Conservation (phyloP, 148 eudicot genomes). For the Vaccinium macrocarpon region DNA sequence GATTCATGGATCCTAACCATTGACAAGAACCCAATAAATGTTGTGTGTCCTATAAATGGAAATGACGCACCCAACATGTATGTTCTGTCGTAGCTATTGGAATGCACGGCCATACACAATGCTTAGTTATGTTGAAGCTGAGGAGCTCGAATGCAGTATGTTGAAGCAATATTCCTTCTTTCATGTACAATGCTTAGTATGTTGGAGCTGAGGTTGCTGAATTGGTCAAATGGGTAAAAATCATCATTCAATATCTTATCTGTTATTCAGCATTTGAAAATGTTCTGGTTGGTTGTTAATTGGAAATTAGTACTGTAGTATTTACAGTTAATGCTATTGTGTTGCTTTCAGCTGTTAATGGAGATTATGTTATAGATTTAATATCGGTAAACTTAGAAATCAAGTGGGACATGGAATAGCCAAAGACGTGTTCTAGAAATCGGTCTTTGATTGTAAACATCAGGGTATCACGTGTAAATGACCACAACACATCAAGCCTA, state of each 20-base stretch:
- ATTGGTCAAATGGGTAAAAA: slow-evolving; percentile 81
- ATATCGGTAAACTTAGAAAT: neutral
- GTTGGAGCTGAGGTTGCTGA: slow-evolving; percentile 86
- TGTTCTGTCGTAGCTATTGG: no score
- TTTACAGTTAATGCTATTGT: neutral
- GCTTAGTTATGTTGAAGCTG: no score
- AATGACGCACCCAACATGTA: no score
- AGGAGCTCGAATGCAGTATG: no score
- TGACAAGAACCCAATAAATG: no score
- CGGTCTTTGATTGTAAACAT: neutral
- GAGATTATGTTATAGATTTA: neutral
- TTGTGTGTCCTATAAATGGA: no score
- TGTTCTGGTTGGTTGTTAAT: neutral
- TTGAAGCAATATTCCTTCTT: no score
- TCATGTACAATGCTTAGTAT: no score
- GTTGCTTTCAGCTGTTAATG: neutral
- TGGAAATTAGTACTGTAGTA: neutral
- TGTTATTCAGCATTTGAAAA: neutral
- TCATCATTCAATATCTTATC: neutral
- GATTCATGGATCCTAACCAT: no score
- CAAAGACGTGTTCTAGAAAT: neutral
- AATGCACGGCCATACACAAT: no score
- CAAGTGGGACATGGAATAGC: neutral
- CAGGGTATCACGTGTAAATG: neutral
- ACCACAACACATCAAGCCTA: neutral